Percentiles rank a stretch among this genome's conserved stretches.
These are phyloP conservation scores for Tuber calosporum DNA, from an alignment of 495 filamentous ascomycete species.

Conservation along the genomic window DNA sequence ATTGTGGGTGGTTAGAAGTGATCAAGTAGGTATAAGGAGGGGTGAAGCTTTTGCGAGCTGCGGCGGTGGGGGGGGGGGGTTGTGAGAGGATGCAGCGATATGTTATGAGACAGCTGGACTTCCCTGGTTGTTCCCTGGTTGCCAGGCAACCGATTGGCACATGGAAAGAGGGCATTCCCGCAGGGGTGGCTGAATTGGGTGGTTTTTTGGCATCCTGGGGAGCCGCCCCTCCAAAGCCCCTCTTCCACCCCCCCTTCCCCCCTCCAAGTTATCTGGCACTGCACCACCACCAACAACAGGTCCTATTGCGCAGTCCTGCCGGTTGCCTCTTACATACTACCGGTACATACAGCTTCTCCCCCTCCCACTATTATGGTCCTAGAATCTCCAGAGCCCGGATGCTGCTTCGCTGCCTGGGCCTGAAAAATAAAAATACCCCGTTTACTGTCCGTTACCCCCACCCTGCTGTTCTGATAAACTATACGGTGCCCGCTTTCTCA, in stretches of 20 bases:
- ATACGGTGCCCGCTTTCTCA: neutral
- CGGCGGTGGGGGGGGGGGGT: neutral
- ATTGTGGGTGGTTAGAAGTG: neutral
- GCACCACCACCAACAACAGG: neutral
- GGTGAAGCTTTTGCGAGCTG: neutral
- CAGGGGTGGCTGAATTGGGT: neutral
- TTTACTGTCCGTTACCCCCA: neutral
- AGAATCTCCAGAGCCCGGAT: neutral
- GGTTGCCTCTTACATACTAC: neutral
- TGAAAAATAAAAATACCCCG: neutral
- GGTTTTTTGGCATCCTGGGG: neutral
- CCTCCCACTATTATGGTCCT: neutral
- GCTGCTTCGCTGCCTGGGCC: neutral
- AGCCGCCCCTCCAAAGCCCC: slow-evolving; percentile 3
- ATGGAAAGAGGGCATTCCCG: neutral
- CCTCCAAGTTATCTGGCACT: neutral
- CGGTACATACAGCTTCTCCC: neutral
- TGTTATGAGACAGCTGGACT: neutral
- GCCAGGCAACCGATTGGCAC: neutral
- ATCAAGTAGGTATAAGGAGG: neutral
- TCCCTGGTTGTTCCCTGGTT: neutral
- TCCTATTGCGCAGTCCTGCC: neutral
- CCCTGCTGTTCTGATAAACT: neutral
- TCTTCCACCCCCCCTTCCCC: neutral
- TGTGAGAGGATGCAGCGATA: neutral